Evolutionary conservation across 805 yeast genomes (phyloP), one percentile per base, ranked within the genome.

Genomic region (Allodekkera sacchari): DNA sequence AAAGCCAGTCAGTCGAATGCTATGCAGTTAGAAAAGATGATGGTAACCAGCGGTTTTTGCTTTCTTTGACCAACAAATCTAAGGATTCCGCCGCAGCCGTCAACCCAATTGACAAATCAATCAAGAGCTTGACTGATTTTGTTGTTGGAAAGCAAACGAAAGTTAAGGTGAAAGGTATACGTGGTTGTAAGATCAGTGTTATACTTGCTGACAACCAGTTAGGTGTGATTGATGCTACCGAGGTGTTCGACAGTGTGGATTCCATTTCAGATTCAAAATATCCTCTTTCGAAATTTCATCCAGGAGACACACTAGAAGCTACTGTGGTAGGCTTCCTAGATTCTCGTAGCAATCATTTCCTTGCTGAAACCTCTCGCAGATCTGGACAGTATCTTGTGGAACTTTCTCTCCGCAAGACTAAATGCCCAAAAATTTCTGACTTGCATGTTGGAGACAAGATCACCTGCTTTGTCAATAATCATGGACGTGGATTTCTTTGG

Each of bases 281-380:
- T 26, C 94, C 94, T 20, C 62, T 83, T 27, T 49, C 68, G 1
- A 57, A 61, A 24, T 83, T 77, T 61, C 61, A 68, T 33, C 64
- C 61, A 32, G 89, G 80, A 30, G 71, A 76, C 22, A 52, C 61
- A 4, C 35, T 85, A 17, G 62, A 68, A 18, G 89, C 75, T 18
- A 74, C 70, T 46, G 69, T 88, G 13, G 68, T 85, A 43, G 96
- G 96, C 2, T 75, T 57, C 53, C 87, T 77, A 51, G 89, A 84
- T 53, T 64, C 76, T 6, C 71, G 77, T 37, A 76, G 67, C 36
- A 84, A 79, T 47, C 68, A 66, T 34, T 83, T 77, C 56, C 55
- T 77, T 37, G 81, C 92, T 17, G 61, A 77, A 14, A 66, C 83
- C 14, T 79, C 74, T 44, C 69, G 66, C 32, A 62, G 67, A 26